Percentiles rank a stretch among this genome's conserved stretches.
These are phyloP conservation scores for Claviceps sp. DNA, from an alignment of 2,329 filamentous ascomycete species.

Conservation along the genomic window DNA sequence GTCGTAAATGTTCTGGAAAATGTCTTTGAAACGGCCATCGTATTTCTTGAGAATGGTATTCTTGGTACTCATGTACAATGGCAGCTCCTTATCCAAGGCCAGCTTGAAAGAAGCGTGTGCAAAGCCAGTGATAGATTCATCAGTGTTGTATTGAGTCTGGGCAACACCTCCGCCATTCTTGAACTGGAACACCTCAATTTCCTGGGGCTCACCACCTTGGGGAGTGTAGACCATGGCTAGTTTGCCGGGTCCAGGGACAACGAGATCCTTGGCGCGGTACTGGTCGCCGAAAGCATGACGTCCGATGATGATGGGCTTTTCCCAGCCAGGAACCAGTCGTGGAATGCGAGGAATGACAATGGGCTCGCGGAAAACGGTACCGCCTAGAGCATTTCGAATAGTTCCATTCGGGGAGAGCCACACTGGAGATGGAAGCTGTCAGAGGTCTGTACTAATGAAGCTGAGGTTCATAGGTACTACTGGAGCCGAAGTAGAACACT, in stretches of 20 bases:
- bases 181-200: constrained; percentile 85
- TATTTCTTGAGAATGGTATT: constrained; percentile 99
- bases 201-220: constrained; percentile 64
- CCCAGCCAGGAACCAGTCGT: constrained; percentile 90
- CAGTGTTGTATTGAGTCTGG: constrained; percentile 96
- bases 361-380: constrained; percentile 97
- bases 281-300: constrained; percentile 98
- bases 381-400: constrained; percentile 62
- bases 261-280: constrained; percentile 89
- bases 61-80: constrained; percentile 99
- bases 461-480: neutral
- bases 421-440: constrained; percentile 45
- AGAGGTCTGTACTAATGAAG: neutral
- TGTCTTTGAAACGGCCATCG: constrained; percentile 97
- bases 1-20: constrained; percentile 96
- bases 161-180: constrained; percentile 74
- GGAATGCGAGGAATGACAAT: constrained; percentile 93
- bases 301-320: constrained; percentile 97
- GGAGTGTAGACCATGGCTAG: constrained; percentile 94
- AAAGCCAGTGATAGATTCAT: constrained; percentile 88
- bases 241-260: constrained; percentile 71
- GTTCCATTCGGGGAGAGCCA: constrained; percentile 97
- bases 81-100: constrained; percentile 71
- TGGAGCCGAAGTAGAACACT: neutral
- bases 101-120: constrained; percentile 96